phyloP scores from a whole-genome alignment of 306 rosid species.

The Amphicarpaea edgeworthii region DNA sequence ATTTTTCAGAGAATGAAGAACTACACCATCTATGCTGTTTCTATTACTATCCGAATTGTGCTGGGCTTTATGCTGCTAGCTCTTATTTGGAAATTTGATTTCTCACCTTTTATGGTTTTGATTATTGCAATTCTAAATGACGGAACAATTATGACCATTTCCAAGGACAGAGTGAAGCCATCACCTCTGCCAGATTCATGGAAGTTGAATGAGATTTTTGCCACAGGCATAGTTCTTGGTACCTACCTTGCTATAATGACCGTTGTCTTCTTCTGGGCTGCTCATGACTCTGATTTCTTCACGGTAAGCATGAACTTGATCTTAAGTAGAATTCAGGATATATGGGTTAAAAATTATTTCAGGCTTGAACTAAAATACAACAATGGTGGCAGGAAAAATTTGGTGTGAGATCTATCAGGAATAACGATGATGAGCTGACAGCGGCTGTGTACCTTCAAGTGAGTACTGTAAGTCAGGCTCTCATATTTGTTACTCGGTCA shows the following conservation, averaged over 20 bases:
- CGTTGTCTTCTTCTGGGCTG: constrained; percentile 74
- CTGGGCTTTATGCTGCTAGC: constrained; percentile 76
- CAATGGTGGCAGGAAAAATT: constrained; percentile 54
- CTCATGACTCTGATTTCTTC: constrained; percentile 62
- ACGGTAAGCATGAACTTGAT: constrained; percentile 49
- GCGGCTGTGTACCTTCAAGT: constrained; percentile 88
- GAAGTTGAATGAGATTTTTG: constrained; percentile 86
- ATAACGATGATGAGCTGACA: constrained; percentile 56
- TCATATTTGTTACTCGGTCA: constrained; percentile 83
- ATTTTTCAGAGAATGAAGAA: constrained; percentile 90
- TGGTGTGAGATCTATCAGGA: constrained; percentile 67
- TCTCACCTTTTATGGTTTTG: constrained; percentile 87
- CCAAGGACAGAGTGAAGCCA: constrained; percentile 83
- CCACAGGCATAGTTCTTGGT: constrained; percentile 74
- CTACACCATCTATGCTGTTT: constrained; percentile 84
- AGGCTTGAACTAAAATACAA: not conserved
- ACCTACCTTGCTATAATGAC: constrained; percentile 80
- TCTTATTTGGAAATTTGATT: constrained; percentile 79
- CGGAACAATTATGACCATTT: constrained; percentile 89
- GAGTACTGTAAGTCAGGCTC: constrained; percentile 83
- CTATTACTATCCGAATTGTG: constrained; percentile 80
- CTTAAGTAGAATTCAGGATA: not conserved
- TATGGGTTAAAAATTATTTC: not conserved
- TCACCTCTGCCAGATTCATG: constrained; percentile 85
- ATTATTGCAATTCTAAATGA: constrained; percentile 85